Conservation (phyloP, 169 alveolate species). For the Eimeria brunetti region DNA sequence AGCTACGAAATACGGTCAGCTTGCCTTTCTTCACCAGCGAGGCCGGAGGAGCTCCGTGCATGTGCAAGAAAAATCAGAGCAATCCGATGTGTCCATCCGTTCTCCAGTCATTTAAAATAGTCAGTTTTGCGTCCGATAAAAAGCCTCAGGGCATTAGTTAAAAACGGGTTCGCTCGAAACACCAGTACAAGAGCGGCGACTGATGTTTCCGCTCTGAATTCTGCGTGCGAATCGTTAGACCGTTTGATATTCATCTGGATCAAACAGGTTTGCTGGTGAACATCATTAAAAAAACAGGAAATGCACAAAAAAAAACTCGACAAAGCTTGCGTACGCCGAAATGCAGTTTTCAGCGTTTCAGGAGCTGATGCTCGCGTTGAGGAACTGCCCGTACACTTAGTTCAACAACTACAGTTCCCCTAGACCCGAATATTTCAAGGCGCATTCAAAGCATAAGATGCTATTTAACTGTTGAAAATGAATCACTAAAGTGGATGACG, state of each 20-base stretch:
- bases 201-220: not conserved
- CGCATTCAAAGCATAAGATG: not conserved
- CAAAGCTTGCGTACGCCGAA: not conserved
- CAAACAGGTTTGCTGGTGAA: not conserved
- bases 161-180: not conserved
- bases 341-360: not conserved
- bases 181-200: not conserved
- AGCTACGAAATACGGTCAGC: not conserved
- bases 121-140: conserved; percentile 7
- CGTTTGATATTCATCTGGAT: not conserved
- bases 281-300: not conserved
- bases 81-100: not conserved
- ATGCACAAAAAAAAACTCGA: not conserved
- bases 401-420: not conserved
- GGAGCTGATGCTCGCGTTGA: not conserved
- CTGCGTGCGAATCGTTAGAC: conserved; percentile 10
- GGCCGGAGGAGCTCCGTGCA: not conserved
- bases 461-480: not conserved
- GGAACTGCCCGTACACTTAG: conserved; percentile 38
- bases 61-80: not conserved
- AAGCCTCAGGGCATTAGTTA: not conserved
- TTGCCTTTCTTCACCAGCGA: not conserved
- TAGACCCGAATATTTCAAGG: not conserved
- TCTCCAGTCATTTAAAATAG: not conserved
- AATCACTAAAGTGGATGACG: not conserved